Evolutionary conservation across 345 rosid species (phyloP).

Genomic region (Excoecaria cochinchinensis): DNA sequence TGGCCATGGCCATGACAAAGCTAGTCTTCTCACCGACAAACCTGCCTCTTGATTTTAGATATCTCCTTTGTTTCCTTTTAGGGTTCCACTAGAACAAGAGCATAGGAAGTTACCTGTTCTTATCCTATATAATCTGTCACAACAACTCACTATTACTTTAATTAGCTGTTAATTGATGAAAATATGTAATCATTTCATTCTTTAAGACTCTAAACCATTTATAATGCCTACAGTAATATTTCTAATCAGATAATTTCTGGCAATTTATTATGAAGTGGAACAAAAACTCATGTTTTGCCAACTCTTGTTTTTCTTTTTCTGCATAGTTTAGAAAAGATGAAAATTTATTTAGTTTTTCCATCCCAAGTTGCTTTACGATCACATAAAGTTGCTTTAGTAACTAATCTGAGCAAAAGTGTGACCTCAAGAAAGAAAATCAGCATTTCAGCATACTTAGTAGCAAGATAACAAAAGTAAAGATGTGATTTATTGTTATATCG

Average conservation of each 20-base stretch:
- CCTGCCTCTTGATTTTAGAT: constrained; percentile 13
- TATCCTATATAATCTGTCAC: not conserved
- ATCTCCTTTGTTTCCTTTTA: not conserved
- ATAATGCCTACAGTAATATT: not conserved
- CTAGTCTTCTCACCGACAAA: constrained; percentile 15
- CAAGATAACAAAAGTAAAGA: too few relatives aligned
- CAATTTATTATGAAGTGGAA: too few relatives aligned
- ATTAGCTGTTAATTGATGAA: not conserved
- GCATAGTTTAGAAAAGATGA: too few relatives aligned
- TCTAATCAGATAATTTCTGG: not conserved
- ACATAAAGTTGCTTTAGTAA: too few relatives aligned
- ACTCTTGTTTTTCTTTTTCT: too few relatives aligned
- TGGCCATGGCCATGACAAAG: not conserved
- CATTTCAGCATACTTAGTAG: too few relatives aligned
- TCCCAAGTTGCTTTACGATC: too few relatives aligned
- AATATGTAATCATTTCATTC: not conserved
- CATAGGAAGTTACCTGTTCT: not conserved
- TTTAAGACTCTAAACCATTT: not conserved
- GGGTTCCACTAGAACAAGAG: not conserved
- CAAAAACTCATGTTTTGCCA: too few relatives aligned
- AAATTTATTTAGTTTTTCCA: too few relatives aligned
- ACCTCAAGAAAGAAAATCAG: too few relatives aligned
- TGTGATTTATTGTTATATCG: too few relatives aligned
- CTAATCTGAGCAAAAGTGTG: too few relatives aligned
- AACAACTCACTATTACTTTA: not conserved